Evolutionary conservation across 192 early-diverging fungal species (phyloP), one percentile per base, ranked within the genome.

Genomic region (Obelidium mucronatum): DNA sequence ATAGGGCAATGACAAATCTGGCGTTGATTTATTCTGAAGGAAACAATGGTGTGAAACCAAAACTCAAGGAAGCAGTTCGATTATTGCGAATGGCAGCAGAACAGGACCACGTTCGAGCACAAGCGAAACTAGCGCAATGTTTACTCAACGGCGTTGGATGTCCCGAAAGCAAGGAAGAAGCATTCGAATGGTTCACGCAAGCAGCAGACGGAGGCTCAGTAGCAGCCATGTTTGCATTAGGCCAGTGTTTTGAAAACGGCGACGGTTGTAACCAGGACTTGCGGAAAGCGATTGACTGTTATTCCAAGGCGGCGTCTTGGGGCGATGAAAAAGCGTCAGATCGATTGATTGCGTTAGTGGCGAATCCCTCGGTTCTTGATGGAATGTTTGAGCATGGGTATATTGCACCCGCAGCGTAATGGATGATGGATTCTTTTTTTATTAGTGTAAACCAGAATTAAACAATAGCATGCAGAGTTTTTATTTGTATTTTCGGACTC

Each of bases 11-110:
- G 48, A 86, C 86, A 11, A 88, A 87, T 53, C 78, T 88, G 26
- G 83, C 83, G 17, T 53, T 85, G n/a, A 26, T 85, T 24, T 83
- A 85, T 72, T 34, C 36, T 11, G 90, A 91, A 62, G 92, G 91
- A n/a, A 17, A 15, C 5, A 48, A 84, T 3, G 92, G 90, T 39
- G 83, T 87, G 15, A 77, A 88, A 58, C 84, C 84, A 76, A 81
- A 89, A 73, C 60, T 75, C 17, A 73, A 82, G 40, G 83, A 89
- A 75, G 91, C 94, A 11, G 82, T 91, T 1, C 76, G 86, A 40
- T 89, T 93, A 81, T 88, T 93, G 64, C 78, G 88, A 24, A 81
- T 85, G 60, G 88, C 93, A 17, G 91, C 93, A 8, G 81, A 90
- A 48, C 82, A 90, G 61, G 81, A 86, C 39, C 87, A 88, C 59